Percentiles rank a stretch among this genome's conserved stretches.
phyloP scores from a whole-genome alignment of 2,329 filamentous ascomycete genomes.

The Thermoascus crustaceus region DNA sequence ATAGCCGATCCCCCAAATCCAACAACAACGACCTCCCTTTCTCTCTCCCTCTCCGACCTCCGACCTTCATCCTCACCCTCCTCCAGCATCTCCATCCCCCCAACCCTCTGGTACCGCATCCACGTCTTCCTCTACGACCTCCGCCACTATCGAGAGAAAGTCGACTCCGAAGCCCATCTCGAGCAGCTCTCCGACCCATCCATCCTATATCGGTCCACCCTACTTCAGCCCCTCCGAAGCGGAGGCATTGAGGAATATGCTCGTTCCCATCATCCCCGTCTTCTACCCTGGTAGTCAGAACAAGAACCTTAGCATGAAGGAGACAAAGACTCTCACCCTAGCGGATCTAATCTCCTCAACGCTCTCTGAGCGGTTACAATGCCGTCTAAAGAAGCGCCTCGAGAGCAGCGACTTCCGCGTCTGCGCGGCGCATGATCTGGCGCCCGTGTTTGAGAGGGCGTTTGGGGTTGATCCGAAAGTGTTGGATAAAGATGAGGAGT shows the following conservation, averaged over 20 bases:
- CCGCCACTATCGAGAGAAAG: conserved; percentile 11
- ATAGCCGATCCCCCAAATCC: no score
- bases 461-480: conserved; percentile 20
- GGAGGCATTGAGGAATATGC: background rate
- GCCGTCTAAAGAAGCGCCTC: conserved; percentile 21
- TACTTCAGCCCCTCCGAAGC: background rate
- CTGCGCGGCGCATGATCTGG: conserved; percentile 29
- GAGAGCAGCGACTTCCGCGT: conserved; percentile 22
- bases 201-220: background rate
- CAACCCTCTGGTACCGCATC: conserved; percentile 18
- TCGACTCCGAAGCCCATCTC: conserved; percentile 7
- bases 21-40: no score
- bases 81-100: no score
- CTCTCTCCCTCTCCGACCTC: no score
- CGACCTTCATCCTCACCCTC: no score
- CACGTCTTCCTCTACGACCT: conserved; percentile 18
- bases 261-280: no score
- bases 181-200: background rate
- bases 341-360: conserved; percentile 12
- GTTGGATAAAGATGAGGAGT: conserved; percentile 16
- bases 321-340: conserved; percentile 14
- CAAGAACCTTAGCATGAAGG: no score
- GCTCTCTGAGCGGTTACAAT: conserved; percentile 15
- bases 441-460: conserved; percentile 19
- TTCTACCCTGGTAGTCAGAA: no score